Base-by-base conservation (phyloP, 2,329 filamentous ascomycete species). In the Pseudocercospora cruenta region DNA sequence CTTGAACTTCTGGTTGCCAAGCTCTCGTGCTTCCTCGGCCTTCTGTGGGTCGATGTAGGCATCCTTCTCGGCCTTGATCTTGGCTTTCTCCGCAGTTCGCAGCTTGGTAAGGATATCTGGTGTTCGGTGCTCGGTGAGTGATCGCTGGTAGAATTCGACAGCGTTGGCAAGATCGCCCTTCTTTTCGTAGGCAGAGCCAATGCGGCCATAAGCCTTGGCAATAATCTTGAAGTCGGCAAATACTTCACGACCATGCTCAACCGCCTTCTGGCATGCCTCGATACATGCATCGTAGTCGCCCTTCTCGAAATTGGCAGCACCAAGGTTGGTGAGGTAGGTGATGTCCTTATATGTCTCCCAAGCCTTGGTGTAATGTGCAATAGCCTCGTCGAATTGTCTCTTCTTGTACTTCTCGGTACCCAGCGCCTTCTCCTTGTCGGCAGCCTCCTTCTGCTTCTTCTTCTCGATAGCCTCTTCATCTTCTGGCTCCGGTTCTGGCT, bases 331-430 rank as follows among this genome's bases (percentile, higher is more conserved):
- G 67, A 98, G 86, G 82, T 99, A 99, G 16, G 94, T 95, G 76
- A 99, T 96, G 76, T 99, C 95, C 85, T 97, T 95, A 87, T 92
- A 86, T 45, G 91, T 81, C 66, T 97, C 94, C 95, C 95, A 99
- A 0, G 95, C 95, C 80, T 96, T 96, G 78, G 80, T 87, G 85
- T 99, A 99, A 83, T 99, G 93, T 77, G 90, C 88, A 75, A 99
- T 97, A 59, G 95, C 95, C 76, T 91, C 89, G 75, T 98, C 95
- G 72, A 99, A 97, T 78, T 97, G 90, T 73, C 93, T 90, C 87
- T 98, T 98, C 90, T 99, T 99, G 86, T 99, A 99, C 79, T 90
- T 90, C 73, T 95, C 93, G 14, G 94, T 99, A 65, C 95, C 95
- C 64, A 96, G 84, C 31, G 90, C 91, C 88, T 99, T 99, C 82